Conservation (phyloP, 2,329 filamentous ascomycete genomes). For the Didymellaceae sp. region DNA sequence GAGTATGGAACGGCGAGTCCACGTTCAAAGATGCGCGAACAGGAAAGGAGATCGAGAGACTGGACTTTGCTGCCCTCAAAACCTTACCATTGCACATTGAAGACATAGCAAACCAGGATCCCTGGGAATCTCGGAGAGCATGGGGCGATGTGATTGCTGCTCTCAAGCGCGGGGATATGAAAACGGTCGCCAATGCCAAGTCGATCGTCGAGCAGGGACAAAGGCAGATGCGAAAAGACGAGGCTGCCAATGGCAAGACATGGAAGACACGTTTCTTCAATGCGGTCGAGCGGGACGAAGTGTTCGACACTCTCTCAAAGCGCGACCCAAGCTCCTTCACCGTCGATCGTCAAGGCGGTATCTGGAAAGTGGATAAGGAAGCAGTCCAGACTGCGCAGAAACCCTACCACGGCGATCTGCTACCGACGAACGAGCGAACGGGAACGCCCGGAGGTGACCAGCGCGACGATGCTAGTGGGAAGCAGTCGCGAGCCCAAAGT, state of each 20-base stretch:
- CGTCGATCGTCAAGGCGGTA: slow-evolving; percentile 33
- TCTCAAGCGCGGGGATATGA: slow-evolving; percentile 52
- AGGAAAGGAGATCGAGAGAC: slow-evolving; percentile 47
- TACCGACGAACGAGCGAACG: slow-evolving; percentile 33
- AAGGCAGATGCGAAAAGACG: slow-evolving; percentile 50
- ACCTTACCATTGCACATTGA: slow-evolving; percentile 32
- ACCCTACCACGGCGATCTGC: slow-evolving; percentile 39
- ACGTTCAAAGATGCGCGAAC: slow-evolving; percentile 44
- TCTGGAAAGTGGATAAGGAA: slow-evolving; percentile 43
- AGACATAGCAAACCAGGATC: slow-evolving; percentile 49
- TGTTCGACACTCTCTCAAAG: slow-evolving; percentile 34
- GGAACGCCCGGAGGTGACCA: neutral
- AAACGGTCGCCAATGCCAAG: slow-evolving; percentile 41
- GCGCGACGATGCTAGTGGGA: neutral
- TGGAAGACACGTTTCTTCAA: slow-evolving; percentile 54
- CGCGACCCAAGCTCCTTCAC: slow-evolving; percentile 30
- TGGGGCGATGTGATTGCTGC: slow-evolving; percentile 52
- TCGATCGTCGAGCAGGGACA: slow-evolving; percentile 48
- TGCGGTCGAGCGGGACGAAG: slow-evolving; percentile 33
- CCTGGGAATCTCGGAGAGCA: slow-evolving; percentile 54
- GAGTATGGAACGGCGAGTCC: slow-evolving; percentile 52
- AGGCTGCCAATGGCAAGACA: slow-evolving; percentile 42
- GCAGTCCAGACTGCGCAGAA: slow-evolving; percentile 29
- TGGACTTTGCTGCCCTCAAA: slow-evolving; percentile 36
- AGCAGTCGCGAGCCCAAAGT: neutral